Evolutionary conservation across 495 filamentous ascomycete species (phyloP).

Genomic region (Gamarada debralockiae): DNA sequence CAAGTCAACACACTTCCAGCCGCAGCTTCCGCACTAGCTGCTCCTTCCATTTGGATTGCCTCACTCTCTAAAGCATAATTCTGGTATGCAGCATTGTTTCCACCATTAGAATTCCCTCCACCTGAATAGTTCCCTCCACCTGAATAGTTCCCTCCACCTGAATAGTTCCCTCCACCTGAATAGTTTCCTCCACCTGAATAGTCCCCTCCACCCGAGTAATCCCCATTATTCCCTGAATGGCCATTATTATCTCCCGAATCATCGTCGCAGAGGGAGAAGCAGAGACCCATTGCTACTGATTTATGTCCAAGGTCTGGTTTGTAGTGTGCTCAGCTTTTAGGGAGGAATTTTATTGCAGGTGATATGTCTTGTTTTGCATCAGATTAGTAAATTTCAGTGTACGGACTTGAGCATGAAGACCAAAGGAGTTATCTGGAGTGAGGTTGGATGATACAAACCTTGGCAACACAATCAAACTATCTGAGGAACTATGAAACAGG

Average conservation of each 20-base stretch:
- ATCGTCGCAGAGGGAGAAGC: not conserved
- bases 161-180: too few species aligned
- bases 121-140: too few species aligned
- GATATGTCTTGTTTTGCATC: not conserved
- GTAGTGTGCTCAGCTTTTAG: not conserved
- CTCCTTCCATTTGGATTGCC: not conserved
- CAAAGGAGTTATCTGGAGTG: not conserved
- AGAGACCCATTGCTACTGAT: not conserved
- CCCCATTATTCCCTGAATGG: not conserved
- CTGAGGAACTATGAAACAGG: not conserved
- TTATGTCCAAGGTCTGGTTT: not conserved
- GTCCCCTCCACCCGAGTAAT: not conserved
- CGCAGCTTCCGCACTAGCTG: not conserved
- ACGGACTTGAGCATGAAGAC: not conserved
- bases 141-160: too few species aligned
- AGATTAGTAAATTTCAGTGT: not conserved
- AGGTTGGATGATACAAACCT: not conserved
- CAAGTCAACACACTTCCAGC: not conserved
- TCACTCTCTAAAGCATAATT: not conserved
- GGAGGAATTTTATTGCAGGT: not conserved
- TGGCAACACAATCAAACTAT: not conserved
- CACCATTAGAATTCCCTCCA: not conserved
- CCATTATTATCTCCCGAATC: not conserved
- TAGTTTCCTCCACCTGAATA: too few species aligned
- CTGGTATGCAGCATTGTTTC: not conserved